phyloP scores from a whole-genome alignment of 176 grass and related monocot species.

The Triticum monococcum region DNA sequence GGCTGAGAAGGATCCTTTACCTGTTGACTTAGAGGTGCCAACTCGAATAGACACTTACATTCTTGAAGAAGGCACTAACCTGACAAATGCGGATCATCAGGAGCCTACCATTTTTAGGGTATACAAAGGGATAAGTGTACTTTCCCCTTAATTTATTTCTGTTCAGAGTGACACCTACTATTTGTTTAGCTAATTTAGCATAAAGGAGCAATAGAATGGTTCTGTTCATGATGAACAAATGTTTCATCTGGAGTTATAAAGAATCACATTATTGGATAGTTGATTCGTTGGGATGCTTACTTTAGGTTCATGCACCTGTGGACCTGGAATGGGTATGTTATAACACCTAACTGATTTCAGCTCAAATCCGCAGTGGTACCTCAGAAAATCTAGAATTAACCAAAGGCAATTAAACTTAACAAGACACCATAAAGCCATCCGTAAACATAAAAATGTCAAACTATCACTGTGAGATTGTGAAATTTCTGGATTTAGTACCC shows the following conservation, averaged over 20 bases:
- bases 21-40: slow-evolving; percentile 18
- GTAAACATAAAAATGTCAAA: slow-evolving; percentile 9
- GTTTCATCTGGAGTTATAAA: not conserved
- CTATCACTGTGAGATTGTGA: slow-evolving; percentile 1
- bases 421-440: not conserved
- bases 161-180: not conserved
- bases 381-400: not conserved
- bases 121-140: slow-evolving; percentile 21
- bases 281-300: not conserved
- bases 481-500: not conserved
- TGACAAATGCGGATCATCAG: slow-evolving; percentile 26
- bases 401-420: not conserved
- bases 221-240: not conserved
- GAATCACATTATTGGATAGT: not conserved
- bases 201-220: not conserved
- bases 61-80: slow-evolving; percentile 52
- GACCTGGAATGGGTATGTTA: not conserved
- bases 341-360: not conserved
- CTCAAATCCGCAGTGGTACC: not conserved
- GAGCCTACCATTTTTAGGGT: slow-evolving; percentile 30
- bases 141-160: slow-evolving; percentile 10
- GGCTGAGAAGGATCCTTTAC: slow-evolving; percentile 33
- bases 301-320: not conserved
- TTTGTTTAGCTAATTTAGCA: not conserved
- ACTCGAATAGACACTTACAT: slow-evolving; percentile 25